These are phyloP conservation scores for Linnemannia exigua DNA, from an alignment of 192 early-diverging fungal genomes.

Conservation along the genomic window DNA sequence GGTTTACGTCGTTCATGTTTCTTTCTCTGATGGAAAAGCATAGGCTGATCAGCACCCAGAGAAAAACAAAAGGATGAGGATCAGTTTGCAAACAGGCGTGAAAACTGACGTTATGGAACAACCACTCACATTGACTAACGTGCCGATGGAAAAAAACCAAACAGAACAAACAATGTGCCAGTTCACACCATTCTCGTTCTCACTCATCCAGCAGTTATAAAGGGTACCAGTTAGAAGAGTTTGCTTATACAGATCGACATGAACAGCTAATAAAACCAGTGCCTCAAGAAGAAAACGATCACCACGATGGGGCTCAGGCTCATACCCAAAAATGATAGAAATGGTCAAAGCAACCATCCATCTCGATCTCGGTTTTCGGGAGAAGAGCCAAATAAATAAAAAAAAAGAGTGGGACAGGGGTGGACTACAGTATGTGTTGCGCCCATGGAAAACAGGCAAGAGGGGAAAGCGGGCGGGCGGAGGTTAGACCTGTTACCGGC, in stretches of 20 bases:
- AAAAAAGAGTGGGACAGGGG: background rate
- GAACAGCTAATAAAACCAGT: background rate
- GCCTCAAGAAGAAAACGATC: background rate
- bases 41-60: background rate
- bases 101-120: too few species aligned
- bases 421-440: background rate
- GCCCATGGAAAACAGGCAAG: background rate
- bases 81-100: too few species aligned
- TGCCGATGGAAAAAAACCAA: too few species aligned
- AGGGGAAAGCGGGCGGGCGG: background rate
- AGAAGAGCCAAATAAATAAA: too few species aligned
- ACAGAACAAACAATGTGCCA: too few species aligned
- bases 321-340: too few species aligned
- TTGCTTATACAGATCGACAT: background rate
- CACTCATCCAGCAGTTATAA: too few species aligned
- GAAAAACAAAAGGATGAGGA: too few species aligned
- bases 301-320: background rate
- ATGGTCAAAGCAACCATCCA: background rate
- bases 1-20: too few species aligned
- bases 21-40: background rate
- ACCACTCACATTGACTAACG: too few species aligned
- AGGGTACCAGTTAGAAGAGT: too few species aligned
- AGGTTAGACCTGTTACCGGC: slow-evolving; percentile 4
- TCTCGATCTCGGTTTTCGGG: background rate
- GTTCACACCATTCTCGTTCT: too few species aligned